Evolutionary conservation across 768 basidiomycete genomes (phyloP), one percentile per base, ranked within the genome.

Genomic region (Psilocybe azurescens): DNA sequence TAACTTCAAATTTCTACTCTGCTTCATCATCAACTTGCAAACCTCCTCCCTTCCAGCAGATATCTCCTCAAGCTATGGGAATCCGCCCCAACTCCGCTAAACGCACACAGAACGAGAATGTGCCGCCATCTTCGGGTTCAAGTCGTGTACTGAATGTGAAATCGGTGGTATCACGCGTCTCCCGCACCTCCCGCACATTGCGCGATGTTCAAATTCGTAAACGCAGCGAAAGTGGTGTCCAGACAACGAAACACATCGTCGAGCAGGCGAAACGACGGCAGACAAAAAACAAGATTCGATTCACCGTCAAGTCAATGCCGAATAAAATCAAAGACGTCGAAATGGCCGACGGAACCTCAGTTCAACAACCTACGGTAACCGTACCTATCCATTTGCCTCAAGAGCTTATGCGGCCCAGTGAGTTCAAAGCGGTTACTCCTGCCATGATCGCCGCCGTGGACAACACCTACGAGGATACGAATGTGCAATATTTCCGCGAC

Each of bases 401-500:
- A 60, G 76, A 75, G 29, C 84, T 90, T 20, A 72, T 75, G 33
- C 82, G 85, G 14, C 87, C 70, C 20, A 83, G 82, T 33, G 78
- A 81, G 41, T 66, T 91, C 39, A 68, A 72, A 2, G 82, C 11
- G 33, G 33, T 36, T 11, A 36, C 33, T 36, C 33, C 33, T 36
- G 33, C 33, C 33, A 36, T 36, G 33, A 36, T 36, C 11, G 33
- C 33, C 33, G 33, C 82, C 7, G 75, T 85, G 59, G 84, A 85
- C 36, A 82, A 86, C 24, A 78, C 75, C 9, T 75, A 89, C 8
- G 73, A 61, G 6, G 80, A 79, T 18, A 77, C 83, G 10, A 80
- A 84, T 16, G 62, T 84, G 36, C 75, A 82, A 13, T 89, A 85
- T 65, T 74, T 91, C 60, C 85, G 82, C 16, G 81, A 84, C 32